These are phyloP conservation scores for Cladosporium velox DNA, from an alignment of 2,329 filamentous ascomycete species.

Conservation along the genomic window DNA sequence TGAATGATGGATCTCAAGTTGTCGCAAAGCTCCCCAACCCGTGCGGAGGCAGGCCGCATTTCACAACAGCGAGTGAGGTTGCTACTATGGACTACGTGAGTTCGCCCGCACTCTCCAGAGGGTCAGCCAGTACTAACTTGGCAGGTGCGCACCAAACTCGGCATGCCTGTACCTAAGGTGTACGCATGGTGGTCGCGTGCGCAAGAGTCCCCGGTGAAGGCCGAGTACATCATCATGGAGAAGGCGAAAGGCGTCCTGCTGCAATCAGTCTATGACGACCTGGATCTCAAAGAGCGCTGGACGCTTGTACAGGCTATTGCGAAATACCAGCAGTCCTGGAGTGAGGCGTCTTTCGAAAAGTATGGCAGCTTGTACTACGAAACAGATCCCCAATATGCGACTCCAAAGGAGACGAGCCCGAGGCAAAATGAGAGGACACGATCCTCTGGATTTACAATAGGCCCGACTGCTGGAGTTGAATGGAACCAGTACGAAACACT, in stretches of 20 bases:
- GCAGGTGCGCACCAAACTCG: constrained; percentile 36
- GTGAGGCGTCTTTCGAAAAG: constrained; percentile 31
- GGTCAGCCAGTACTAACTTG: not conserved
- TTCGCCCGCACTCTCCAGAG: not conserved
- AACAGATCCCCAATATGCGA: constrained; percentile 30
- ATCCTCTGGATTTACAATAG: no score
- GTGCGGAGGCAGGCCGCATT: constrained; percentile 39
- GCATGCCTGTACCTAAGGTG: constrained; percentile 28
- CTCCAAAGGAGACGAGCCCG: no score
- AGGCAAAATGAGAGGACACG: no score
- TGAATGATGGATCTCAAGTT: constrained; percentile 40
- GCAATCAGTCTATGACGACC: constrained; percentile 8
- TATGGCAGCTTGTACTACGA: constrained; percentile 41
- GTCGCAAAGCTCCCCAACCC: constrained; percentile 43
- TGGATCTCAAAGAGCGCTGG: constrained; percentile 32
- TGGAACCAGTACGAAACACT: no score
- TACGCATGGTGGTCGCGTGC: constrained; percentile 29
- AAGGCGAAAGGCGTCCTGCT: constrained; percentile 36
- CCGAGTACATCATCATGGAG: constrained; percentile 35
- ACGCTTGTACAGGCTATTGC: constrained; percentile 35
- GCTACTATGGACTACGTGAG: constrained; percentile 42
- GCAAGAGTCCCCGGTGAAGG: constrained; percentile 26
- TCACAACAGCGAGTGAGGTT: constrained; percentile 42
- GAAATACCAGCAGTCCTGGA: constrained; percentile 32
- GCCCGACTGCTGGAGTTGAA: no score